Base-by-base conservation (phyloP, 352 stramenopile genomes). In the Pythium myriotylum region DNA sequence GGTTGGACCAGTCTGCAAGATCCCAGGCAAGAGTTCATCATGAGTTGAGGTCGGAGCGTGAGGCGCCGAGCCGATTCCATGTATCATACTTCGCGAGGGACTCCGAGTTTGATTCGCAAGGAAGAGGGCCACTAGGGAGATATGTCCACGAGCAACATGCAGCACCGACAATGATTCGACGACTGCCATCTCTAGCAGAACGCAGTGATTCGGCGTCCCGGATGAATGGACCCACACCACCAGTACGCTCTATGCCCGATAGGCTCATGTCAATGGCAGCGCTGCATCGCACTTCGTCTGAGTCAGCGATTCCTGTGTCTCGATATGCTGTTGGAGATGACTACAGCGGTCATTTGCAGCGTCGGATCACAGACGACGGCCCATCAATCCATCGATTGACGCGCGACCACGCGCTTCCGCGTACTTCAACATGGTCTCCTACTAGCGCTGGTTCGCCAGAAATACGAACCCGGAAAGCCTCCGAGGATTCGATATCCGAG, bases 231-330 rank as follows among this genome's bases (percentile, higher is more conserved):
- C 3, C 13, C 17, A 17, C 37, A 43, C 17, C 37, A 14, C n/a
- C 37, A 14, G 7, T 20, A 3, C 37, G n/a, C 37, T 6, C 13
- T 20, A 43, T 14, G 17, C 13, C 37, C 5, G 17, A 17, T 14
- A 43, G n/a, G 37, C 13, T 20, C 37, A 43, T 43, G 37, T 43
- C 37, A 14, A 43, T 43, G 37, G 37, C 37, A n/a, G 37, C 37
- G 37, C 37, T 43, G 37, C 37, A 17, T 20, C 37, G 37, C 4
- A 43, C 37, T 20, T 17, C 17, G 7, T 43, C 37, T 14, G 37
- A 43, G 37, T 14, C 37, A 43, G 13, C 37, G 37, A 43, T 35
- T 35, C 29, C 29, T 10, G 29, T 10, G 29, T 10, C 29, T 10
- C 5, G 37, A 43, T 6, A 16, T 43, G 13, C 13, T 20, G n/a